Base-by-base conservation (phyloP, 2,329 filamentous ascomycete species). In the Plenodomus lindquistii region DNA sequence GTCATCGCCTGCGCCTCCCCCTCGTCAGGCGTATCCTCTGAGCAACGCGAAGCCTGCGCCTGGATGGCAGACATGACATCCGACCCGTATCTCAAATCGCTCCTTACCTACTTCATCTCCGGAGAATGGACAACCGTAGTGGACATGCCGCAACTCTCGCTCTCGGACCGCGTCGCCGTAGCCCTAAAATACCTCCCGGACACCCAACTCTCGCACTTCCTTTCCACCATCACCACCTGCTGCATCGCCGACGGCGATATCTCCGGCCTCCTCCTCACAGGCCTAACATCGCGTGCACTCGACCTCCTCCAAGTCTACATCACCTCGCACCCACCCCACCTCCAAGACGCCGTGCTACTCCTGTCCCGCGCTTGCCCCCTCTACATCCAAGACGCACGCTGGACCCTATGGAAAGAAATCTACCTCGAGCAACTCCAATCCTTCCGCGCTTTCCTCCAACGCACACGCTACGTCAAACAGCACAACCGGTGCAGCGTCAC, bases 271-370 rank as follows among this genome's bases (percentile, higher is more conserved):
- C 82, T 91, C 2, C 80, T 95, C 11, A 89, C 88, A 0, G 90
- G 90, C 31, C 85, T 95, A 50, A 85, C 85, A 2, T 87, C 90
- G 56, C 77, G 79, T 44, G 79, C 87, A 42, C 85, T 92, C 48
- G 87, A 91, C 65, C 83, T 94, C 16, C 82, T 93, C 50, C 86
- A 88, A 52, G 83, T 84, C 42, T 91, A 91, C 70, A 81, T 94
- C 38, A 80, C 86, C 59, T 87, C 87, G 58, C 91, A 87, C 67
- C 81, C 85, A 13, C 29, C 36, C 64, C 35, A 53, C 68, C 80
- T 89, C 19, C 90, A 95, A 73, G 91, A 89, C 1, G 87, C 89
- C 1, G 86, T 88, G 0, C 78, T 94, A 2, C 82, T 90, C 50
- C 82, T 89, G 48, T 87, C 87, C 11, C 85, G 88, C 67, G 88